Percentiles rank a stretch among this genome's conserved stretches.
These are phyloP conservation scores for Bisporella sp. DNA, from an alignment of 2,329 filamentous ascomycete species.

Conservation along the genomic window DNA sequence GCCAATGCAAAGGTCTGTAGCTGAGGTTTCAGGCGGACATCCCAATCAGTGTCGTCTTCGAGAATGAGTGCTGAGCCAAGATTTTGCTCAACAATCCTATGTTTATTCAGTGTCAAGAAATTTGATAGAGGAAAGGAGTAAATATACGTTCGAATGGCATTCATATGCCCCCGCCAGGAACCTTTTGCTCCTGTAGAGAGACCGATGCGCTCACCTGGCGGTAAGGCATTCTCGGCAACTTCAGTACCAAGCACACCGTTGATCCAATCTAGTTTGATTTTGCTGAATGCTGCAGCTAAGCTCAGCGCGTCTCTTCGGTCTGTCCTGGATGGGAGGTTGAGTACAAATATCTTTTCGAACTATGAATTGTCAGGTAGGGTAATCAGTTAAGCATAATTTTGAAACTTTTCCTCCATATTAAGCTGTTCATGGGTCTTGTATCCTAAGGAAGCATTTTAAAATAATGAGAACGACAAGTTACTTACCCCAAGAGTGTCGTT, in stretches of 20 bases:
- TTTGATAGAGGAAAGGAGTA: background rate
- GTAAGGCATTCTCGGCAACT: background rate
- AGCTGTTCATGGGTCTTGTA: no score
- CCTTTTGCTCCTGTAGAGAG: conserved; percentile 26
- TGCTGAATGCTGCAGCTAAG: conserved; percentile 11
- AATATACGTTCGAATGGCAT: conserved; percentile 22
- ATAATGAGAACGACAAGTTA: background rate
- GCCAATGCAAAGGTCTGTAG: conserved; percentile 18
- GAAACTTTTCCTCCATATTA: no score
- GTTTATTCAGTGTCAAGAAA: background rate
- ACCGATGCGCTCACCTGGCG: background rate
- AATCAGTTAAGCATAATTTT: background rate
- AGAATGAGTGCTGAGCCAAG: conserved; percentile 33
- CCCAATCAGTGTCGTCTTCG: conserved; percentile 38
- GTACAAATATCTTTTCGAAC: conserved; percentile 17
- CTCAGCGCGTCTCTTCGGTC: conserved; percentile 14
- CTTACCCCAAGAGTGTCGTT: background rate
- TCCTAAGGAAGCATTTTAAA: background rate
- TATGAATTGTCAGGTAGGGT: background rate
- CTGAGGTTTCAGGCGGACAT: conserved; percentile 21
- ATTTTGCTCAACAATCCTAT: conserved; percentile 11
- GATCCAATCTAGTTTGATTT: conserved; percentile 13
- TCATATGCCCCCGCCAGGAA: conserved; percentile 33
- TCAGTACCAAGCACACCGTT: conserved; percentile 6
- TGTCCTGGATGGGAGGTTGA: conserved; percentile 14